phyloP scores from a whole-genome alignment of 352 stramenopile species.

The Phytophthora meadii region DNA sequence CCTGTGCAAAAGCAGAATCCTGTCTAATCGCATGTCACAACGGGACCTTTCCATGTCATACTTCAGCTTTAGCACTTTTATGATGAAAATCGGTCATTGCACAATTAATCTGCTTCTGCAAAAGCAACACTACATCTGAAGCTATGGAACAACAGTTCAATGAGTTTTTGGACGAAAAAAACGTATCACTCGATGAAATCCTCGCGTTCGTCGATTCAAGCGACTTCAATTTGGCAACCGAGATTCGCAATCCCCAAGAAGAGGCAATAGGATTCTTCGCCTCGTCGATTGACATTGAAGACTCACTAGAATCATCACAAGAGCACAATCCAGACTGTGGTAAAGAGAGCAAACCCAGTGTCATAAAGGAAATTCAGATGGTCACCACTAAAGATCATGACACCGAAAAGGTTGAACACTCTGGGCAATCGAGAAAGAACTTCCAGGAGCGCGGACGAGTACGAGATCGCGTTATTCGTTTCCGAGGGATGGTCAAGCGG shows the following conservation, averaged over 20 bases:
- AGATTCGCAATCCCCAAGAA: background rate
- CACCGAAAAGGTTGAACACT: background rate
- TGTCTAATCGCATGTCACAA: background rate
- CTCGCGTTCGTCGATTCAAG: conserved; percentile 20
- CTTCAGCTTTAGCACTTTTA: background rate
- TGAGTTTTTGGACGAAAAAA: conserved; percentile 4
- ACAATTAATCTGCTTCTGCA: conserved; percentile 9
- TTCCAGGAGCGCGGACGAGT: conserved; percentile 24
- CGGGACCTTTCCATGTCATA: too few relatives aligned
- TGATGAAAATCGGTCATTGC: conserved; percentile 9
- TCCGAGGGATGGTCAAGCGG: conserved; percentile 23
- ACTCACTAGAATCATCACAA: background rate
- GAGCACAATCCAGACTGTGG: background rate
- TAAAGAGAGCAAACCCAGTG: background rate
- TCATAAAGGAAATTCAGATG: background rate
- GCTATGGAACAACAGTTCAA: conserved; percentile 13
- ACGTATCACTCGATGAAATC: conserved; percentile 19
- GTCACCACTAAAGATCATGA: background rate
- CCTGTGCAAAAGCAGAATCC: background rate
- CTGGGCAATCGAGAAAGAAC: background rate
- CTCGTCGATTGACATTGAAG: conserved; percentile 5
- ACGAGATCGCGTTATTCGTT: conserved; percentile 36
- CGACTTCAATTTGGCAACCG: conserved; percentile 11
- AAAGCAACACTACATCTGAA: background rate
- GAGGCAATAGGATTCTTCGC: background rate